These are phyloP conservation scores for Colletotrichum filicis DNA, from an alignment of 2,329 filamentous ascomycete species.

Conservation along the genomic window DNA sequence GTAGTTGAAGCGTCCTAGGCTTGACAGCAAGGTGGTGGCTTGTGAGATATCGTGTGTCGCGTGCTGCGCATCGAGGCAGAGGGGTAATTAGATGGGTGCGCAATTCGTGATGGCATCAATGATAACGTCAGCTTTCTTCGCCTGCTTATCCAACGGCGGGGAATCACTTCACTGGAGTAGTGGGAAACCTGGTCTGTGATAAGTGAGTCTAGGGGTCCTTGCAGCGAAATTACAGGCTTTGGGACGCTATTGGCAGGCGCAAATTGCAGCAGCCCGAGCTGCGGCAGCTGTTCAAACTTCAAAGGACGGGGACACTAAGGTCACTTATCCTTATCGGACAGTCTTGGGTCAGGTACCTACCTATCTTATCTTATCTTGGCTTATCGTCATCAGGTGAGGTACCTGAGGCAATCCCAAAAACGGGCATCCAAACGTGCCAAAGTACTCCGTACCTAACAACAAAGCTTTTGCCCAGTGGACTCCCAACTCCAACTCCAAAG, in stretches of 20 bases:
- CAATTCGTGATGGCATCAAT: not conserved
- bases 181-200: not conserved
- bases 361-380: not conserved
- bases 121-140: not conserved
- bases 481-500: not conserved
- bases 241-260: not conserved
- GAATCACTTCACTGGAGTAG: not conserved
- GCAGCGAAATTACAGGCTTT: not conserved
- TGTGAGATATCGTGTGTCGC: not conserved
- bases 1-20: too few relatives aligned
- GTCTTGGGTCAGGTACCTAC: not conserved
- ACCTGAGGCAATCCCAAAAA: too few relatives aligned
- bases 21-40: not conserved
- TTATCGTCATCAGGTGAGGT: not conserved
- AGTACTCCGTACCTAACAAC: too few relatives aligned
- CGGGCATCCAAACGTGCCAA: too few relatives aligned
- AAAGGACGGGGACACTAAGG: too few relatives aligned
- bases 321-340: not conserved
- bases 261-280: not conserved
- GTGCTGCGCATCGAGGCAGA: not conserved
- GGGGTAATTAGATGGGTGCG: not conserved
- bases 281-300: too few relatives aligned
- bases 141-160: not conserved
- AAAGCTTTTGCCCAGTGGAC: not conserved
- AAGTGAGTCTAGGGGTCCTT: not conserved